Evolutionary conservation across 2,329 filamentous ascomycete genomes (phyloP).

Genomic region (Colletotrichum cuscutae): DNA sequence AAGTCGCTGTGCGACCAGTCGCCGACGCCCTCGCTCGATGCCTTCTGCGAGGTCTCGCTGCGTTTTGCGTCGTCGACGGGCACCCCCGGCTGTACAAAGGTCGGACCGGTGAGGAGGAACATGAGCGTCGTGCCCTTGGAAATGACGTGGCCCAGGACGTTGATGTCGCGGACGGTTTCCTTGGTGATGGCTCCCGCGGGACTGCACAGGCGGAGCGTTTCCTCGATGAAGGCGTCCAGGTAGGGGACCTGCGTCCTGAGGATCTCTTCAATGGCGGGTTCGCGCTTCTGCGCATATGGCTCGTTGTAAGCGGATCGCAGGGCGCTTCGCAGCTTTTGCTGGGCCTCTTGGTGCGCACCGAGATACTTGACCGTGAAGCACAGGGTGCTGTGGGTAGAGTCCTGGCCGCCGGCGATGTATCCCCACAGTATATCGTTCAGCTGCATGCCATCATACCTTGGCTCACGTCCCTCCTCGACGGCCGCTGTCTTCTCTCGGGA

Average conservation of each 20-base stretch:
- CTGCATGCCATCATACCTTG: neutral
- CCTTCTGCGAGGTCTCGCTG: neutral
- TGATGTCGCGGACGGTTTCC: neutral
- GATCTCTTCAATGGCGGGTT: conserved; percentile 40
- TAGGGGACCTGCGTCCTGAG: conserved; percentile 38
- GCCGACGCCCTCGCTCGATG: neutral
- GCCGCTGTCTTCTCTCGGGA: neutral
- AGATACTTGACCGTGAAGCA: conserved; percentile 43
- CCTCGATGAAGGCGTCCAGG: conserved; percentile 45
- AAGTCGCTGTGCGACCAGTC: neutral
- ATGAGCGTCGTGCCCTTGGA: neutral
- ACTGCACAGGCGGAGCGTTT: conserved; percentile 40
- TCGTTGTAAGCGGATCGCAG: conserved; percentile 37
- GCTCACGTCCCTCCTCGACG: neutral
- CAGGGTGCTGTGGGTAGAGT: conserved; percentile 38
- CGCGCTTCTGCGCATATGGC: conserved; percentile 36
- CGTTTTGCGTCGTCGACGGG: neutral
- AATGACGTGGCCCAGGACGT: neutral
- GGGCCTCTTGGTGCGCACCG: conserved; percentile 37
- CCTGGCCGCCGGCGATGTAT: conserved; percentile 41
- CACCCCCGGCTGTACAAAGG: neutral
- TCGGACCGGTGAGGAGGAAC: neutral
- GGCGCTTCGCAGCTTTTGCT: conserved; percentile 40
- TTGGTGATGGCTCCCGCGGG: conserved; percentile 19
- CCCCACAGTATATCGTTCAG: conserved; percentile 30